Evolutionary conservation across 495 filamentous ascomycete species (phyloP), one percentile per base, ranked within the genome.

Genomic region (Penicillium paradoxum): DNA sequence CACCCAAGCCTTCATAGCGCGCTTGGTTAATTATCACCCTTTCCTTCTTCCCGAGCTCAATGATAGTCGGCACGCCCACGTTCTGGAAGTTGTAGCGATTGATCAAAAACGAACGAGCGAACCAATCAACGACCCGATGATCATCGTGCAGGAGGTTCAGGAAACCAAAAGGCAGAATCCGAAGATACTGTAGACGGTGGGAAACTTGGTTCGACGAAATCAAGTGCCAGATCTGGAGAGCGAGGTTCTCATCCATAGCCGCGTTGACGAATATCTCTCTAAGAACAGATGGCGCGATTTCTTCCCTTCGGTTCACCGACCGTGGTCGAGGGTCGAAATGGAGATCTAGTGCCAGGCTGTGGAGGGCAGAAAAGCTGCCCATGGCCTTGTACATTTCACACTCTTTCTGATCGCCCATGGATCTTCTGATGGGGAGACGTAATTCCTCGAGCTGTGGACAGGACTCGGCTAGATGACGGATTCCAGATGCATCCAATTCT

Each of bases 161-260:
- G 17, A 14, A 7, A 21, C 45, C 32, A 22, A 48, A 27, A 24
- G 45, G 32, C 13, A 37, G 0, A 4, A 48, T 14, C 4, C 45
- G 32, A 1, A 48, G 19, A 3, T 36, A 21, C 11, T 0, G 10
- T 9, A 46, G 19, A 24, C 18, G 25, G 8, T 29, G 13, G 13
- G 42, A 46, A n/a, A 1, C 6, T 22, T 51, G 15, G 6, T 40
- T 46, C 3, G 29, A 11, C 4, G 24, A 45, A 6, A 54, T 36
- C 44, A 57, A 8, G 5, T 45, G 19, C 51, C 55, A 58, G 15
- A 54, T 50, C 11, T 29, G 39, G 15, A 42, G 19, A 37, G 51
- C 46, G 3, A 58, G 51, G 4, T 22, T 41, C 39, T 54, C 18
- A 27, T 58, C 51, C 11, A 7, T 58, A 1, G 51, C 40, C 4